A percentile compares a stretch with the other conserved stretches of the same genome.
phyloP scores from a whole-genome alignment of 2,329 filamentous ascomycete species.

The Beauveria rudraprayagi region DNA sequence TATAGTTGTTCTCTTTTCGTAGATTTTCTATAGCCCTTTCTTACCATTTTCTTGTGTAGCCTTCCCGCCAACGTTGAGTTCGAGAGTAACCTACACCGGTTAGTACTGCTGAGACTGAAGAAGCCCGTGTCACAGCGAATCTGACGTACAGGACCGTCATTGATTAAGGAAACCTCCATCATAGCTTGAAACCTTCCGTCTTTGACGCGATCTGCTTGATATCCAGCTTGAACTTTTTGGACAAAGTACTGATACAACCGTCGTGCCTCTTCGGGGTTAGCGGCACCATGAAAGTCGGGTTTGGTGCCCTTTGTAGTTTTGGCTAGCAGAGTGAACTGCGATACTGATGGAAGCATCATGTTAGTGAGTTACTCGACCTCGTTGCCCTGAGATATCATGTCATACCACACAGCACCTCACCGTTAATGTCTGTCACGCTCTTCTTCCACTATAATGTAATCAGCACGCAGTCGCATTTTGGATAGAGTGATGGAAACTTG shows the following conservation, averaged over 20 bases:
- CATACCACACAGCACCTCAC: conserved; percentile 88
- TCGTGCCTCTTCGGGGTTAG: conserved; percentile 68
- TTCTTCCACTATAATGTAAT: conserved; percentile 66
- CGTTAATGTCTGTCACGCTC: conserved; percentile 77
- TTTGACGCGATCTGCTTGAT: conserved; percentile 69
- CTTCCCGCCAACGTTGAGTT: conserved; percentile 7
- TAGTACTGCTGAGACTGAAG: neutral
- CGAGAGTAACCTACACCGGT: neutral
- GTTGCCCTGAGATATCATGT: neutral
- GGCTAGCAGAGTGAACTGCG: conserved; percentile 90
- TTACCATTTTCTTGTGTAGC: neutral
- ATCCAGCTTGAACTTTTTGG: conserved; percentile 62
- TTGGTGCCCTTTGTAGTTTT: conserved; percentile 94
- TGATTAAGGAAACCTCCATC: conserved; percentile 94
- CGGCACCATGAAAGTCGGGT: conserved; percentile 87
- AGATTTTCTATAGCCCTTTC: neutral
- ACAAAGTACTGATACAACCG: conserved; percentile 80
- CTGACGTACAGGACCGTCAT: conserved; percentile 61
- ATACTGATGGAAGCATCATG: conserved; percentile 50
- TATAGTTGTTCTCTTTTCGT: neutral
- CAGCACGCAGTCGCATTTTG: conserved; percentile 8
- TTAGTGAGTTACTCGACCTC: neutral
- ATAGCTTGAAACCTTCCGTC: conserved; percentile 97
- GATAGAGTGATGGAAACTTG: conserved; percentile 28
- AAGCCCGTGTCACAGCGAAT: no score